Conservation (phyloP, 495 filamentous ascomycete genomes). For the Aspergillus olivimuriae region DNA sequence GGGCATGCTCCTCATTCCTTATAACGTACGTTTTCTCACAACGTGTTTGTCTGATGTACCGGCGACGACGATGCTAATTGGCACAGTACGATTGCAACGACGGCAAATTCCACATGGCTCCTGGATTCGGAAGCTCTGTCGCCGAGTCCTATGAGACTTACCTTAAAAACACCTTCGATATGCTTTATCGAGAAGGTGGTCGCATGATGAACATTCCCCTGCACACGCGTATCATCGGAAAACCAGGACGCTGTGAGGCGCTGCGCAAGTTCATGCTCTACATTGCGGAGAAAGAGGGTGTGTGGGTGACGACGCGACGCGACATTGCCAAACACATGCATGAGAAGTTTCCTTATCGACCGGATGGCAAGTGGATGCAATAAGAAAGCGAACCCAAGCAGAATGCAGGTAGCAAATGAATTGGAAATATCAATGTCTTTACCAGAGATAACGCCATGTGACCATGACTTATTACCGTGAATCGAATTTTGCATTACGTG, state of each 20-base stretch:
- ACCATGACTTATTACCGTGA: no score
- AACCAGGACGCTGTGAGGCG: conserved; percentile 34
- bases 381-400: no score
- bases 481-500: no score
- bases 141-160: conserved; percentile 5
- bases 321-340: conserved; percentile 38
- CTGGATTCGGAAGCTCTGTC: conserved; percentile 1
- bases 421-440: no score
- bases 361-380: conserved; percentile 4
- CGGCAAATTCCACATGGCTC: conserved; percentile 6
- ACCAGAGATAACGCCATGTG: no score
- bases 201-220: conserved; percentile 7
- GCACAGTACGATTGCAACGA: conserved; percentile 6
- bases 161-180: conserved; percentile 8
- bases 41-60: no score
- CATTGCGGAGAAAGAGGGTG: conserved; percentile 29
- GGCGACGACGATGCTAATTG: no score
- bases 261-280: conserved; percentile 41
- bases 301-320: conserved; percentile 41
- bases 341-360: conserved; percentile 34
- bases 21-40: conserved; percentile 2
- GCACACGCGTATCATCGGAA: conserved; percentile 19
- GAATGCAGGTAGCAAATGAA: no score
- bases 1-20: conserved; percentile 7
- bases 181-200: conserved; percentile 6